Evolutionary conservation across 2,329 filamentous ascomycete species (phyloP).

Genomic region (Nothophaeocryptopus gaeumannii): DNA sequence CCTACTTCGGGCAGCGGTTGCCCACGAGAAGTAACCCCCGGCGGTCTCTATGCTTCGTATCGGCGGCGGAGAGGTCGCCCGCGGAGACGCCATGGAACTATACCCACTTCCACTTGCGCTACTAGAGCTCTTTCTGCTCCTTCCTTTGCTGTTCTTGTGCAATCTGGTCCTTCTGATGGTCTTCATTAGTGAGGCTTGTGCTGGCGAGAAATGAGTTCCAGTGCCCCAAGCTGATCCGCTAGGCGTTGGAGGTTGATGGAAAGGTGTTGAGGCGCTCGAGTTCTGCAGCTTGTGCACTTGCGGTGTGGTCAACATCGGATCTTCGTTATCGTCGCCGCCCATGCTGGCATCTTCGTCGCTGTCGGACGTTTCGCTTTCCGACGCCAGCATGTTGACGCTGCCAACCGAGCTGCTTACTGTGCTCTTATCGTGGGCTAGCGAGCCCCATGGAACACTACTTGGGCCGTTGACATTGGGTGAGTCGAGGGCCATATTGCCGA

Average conservation of each 20-base stretch:
- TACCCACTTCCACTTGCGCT: slow-evolving; percentile 62
- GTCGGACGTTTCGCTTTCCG: slow-evolving; percentile 70
- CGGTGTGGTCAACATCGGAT: slow-evolving; percentile 78
- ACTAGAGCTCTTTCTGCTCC: slow-evolving; percentile 64
- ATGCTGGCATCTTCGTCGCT: slow-evolving; percentile 57
- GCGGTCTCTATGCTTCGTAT: slow-evolving; percentile 54
- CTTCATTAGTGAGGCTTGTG: slow-evolving; percentile 60
- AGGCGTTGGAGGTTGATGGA: slow-evolving; percentile 49
- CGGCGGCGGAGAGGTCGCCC: slow-evolving; percentile 74
- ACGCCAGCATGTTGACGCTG: slow-evolving; percentile 74
- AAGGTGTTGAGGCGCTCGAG: slow-evolving; percentile 43
- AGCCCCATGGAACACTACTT: slow-evolving; percentile 21
- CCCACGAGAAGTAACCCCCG: slow-evolving; percentile 37
- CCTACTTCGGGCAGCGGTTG: slow-evolving; percentile 49
- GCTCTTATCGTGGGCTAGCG: slow-evolving; percentile 58
- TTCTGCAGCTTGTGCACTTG: slow-evolving; percentile 63
- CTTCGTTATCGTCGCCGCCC: slow-evolving; percentile 52
- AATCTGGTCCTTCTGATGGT: slow-evolving; percentile 68
- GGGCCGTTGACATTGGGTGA: slow-evolving; percentile 55
- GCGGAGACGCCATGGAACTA: slow-evolving; percentile 65
- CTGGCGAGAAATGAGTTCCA: slow-evolving; percentile 29
- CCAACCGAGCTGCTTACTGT: slow-evolving; percentile 77
- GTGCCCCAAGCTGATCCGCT: slow-evolving; percentile 35
- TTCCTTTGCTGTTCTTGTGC: slow-evolving; percentile 42
- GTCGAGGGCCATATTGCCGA: slow-evolving; percentile 50